Conservation (phyloP, 306 rosid genomes). For the Dalbergia cochinchinensis region DNA sequence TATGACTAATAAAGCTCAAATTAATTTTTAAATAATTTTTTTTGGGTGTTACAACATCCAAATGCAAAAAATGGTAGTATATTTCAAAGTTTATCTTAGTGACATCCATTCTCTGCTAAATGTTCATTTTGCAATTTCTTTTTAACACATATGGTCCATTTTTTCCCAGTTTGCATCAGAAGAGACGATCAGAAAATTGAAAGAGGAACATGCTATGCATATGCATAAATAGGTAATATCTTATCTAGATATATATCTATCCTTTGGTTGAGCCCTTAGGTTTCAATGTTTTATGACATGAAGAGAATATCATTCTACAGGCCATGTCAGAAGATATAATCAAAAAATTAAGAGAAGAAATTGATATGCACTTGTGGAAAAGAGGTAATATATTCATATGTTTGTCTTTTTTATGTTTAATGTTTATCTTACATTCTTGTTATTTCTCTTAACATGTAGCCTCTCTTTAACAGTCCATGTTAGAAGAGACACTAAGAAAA, state of each 20-base stretch:
- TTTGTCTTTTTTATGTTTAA: constrained; percentile 9
- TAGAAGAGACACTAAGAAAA: constrained; percentile 54
- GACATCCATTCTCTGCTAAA: constrained; percentile 6
- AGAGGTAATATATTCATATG: constrained; percentile 52
- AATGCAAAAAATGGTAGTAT: constrained; percentile 61
- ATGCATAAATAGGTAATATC: constrained; percentile 56
- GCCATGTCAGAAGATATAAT: constrained; percentile 51
- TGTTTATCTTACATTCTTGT: neutral
- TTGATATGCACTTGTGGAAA: constrained; percentile 52
- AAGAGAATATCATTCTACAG: constrained; percentile 41
- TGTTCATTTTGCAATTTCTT: constrained; percentile 19
- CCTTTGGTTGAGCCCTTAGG: constrained; percentile 13
- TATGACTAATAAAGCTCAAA: too few relatives aligned
- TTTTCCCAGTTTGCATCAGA: constrained; percentile 46
- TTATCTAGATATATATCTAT: constrained; percentile 8
- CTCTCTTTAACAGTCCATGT: constrained; percentile 42
- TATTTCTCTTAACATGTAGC: constrained; percentile 17
- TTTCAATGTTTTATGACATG: constrained; percentile 26
- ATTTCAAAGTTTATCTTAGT: constrained; percentile 34
- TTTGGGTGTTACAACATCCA: too few relatives aligned
- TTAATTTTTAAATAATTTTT: too few relatives aligned
- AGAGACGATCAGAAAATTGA: constrained; percentile 53
- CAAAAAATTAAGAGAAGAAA: constrained; percentile 55
- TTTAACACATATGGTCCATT: constrained; percentile 19
- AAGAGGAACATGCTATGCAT: constrained; percentile 49